Percentiles rank a stretch among this genome's conserved stretches.
These are phyloP conservation scores for Delonix regia DNA, from an alignment of 306 rosid species.

Conservation along the genomic window DNA sequence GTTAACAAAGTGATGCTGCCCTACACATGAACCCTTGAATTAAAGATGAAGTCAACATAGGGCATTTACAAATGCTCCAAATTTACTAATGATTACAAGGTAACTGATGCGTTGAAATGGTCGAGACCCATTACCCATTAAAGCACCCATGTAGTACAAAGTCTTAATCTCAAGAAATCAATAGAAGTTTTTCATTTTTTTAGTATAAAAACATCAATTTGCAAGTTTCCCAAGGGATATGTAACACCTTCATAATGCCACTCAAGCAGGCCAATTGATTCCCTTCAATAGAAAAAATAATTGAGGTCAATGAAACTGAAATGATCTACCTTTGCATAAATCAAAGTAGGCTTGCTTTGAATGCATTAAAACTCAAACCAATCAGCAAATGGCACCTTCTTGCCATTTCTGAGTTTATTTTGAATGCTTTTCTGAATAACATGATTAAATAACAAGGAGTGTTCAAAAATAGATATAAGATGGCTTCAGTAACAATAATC, in stretches of 20 bases:
- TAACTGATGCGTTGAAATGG: not conserved
- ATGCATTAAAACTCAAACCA: not conserved
- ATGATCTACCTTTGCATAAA: not conserved
- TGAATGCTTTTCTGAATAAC: not conserved
- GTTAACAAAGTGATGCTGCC: not conserved
- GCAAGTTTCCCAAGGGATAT: not conserved
- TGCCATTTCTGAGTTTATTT: not conserved
- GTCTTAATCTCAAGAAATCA: not conserved
- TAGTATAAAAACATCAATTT: not conserved
- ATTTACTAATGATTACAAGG: not conserved
- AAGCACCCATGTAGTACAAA: not conserved
- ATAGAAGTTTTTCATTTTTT: too few relatives aligned
- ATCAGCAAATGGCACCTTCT: not conserved
- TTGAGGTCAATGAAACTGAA: too few relatives aligned
- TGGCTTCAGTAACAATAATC: not conserved
- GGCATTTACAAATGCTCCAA: not conserved
- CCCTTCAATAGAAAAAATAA: not conserved
- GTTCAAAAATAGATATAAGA: not conserved
- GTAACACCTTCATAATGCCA: not conserved
- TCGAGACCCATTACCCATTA: not conserved
- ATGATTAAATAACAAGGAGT: not conserved
- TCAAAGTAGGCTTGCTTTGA: not conserved
- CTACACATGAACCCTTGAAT: constrained; percentile 2
- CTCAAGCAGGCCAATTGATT: not conserved
- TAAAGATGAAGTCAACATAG: not conserved